Percentiles rank a stretch among this genome's conserved stretches.
Conservation (phyloP, 352 stramenopile genomes). For the Aphanomyces astaci region DNA sequence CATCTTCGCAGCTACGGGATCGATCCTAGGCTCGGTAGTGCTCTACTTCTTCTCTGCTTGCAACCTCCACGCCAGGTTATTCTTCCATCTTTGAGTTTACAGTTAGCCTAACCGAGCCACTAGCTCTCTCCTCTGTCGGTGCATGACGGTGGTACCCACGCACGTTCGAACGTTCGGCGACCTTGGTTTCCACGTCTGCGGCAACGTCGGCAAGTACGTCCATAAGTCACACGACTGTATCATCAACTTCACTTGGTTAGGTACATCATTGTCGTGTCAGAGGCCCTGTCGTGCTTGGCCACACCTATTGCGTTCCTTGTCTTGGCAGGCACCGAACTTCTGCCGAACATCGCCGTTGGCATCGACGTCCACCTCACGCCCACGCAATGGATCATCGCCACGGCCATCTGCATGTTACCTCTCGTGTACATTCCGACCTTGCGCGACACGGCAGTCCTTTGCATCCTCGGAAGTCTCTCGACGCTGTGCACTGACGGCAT, state of each 20-base stretch:
- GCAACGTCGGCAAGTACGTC: constrained; percentile 31
- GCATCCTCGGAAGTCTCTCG: constrained; percentile 39
- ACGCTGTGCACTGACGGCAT: constrained; percentile 46
- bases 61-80: constrained; percentile 57
- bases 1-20: constrained; percentile 50
- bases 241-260: not conserved
- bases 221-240: not conserved
- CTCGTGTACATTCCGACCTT: constrained; percentile 57
- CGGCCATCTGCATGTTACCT: constrained; percentile 43
- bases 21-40: constrained; percentile 44
- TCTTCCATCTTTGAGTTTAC: not conserved
- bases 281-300: constrained; percentile 53
- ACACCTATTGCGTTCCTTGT: constrained; percentile 68
- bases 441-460: constrained; percentile 38
- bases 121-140: constrained; percentile 11
- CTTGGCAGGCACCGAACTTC: constrained; percentile 47
- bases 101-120: not conserved
- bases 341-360: constrained; percentile 41
- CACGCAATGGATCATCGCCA: constrained; percentile 57
- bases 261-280: constrained; percentile 36
- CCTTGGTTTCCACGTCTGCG: constrained; percentile 57
- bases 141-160: constrained; percentile 37
- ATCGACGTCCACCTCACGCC: constrained; percentile 27
- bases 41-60: constrained; percentile 73
- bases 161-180: constrained; percentile 64